Evolutionary conservation across 768 basidiomycete genomes (phyloP), one percentile per base, ranked within the genome.

Genomic region (Boletus rubropictus): DNA sequence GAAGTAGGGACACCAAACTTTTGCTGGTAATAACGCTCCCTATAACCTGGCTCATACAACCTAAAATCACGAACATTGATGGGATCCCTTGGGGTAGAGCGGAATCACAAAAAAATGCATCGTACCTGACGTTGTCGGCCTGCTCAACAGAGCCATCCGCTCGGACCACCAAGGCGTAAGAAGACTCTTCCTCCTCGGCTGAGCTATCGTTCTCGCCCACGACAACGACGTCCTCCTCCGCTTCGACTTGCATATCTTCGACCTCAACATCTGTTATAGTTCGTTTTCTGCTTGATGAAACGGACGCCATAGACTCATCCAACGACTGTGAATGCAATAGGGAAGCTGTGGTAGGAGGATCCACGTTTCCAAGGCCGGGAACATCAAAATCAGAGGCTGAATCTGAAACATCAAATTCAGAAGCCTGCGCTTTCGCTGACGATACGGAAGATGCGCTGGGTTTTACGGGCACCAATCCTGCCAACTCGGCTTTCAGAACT

Each of bases 11-110:
- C 72, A 2, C 84, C 84, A 60, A 98, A 99, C 69, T 99, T 99
- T 60, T 89, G 85, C 38, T 78, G 75, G 58, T 99, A 99, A 64
- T 99, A 99, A 33, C 96, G 81, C 55, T 94, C 90, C 63, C 81
- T 84, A 67, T 99, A 99, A 22, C 95, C 96, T 2, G 93, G 83
- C 66, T 98, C 93, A 84, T 90, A 99, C 18, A 98, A 71, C 61
- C 95, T 97, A 57, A 42, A 49, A 40, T 49, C 20, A 38, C 14
- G 10, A 36, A 14, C 12, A 29, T 50, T 44, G 55, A 27, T 34
- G 33, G 11, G 27, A 48, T 33, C 20, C 39, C 21, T 35, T 7
- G 20, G 39, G 15, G 27, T 28, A 21, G 36, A 39, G 25, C n/a
- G 29, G 44, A 27, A 52, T 22, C 29, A 31, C 28, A 20, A 36